Conservation (phyloP, 2,329 filamentous ascomycete species). For the Periconia sp. region DNA sequence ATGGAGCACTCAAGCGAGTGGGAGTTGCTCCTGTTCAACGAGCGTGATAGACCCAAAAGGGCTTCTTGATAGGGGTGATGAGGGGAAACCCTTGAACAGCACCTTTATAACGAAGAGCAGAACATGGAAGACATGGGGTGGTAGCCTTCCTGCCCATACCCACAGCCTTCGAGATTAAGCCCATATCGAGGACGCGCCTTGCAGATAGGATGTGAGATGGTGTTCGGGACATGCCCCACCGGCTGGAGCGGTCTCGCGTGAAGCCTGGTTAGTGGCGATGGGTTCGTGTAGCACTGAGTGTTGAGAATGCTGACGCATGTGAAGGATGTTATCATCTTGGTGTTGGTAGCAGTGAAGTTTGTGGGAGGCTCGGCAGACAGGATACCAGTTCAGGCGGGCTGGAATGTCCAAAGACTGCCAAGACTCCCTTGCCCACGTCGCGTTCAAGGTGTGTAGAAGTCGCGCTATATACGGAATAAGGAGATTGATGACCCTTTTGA, state of each 20-base stretch:
- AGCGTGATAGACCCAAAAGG: conserved; percentile 17
- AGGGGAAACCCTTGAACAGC: conserved; percentile 15
- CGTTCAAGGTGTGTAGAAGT: conserved; percentile 13
- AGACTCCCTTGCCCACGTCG: conserved; percentile 17
- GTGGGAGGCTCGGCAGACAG: conserved; percentile 20
- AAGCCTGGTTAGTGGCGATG: conserved; percentile 20
- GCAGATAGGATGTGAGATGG: conserved; percentile 33
- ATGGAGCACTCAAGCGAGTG: conserved; percentile 38
- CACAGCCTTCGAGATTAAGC: conserved; percentile 31
- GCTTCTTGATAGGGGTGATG: conserved; percentile 15
- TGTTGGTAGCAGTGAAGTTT: conserved; percentile 15
- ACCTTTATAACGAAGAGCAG: conserved; percentile 29
- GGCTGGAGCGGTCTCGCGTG: conserved; percentile 29
- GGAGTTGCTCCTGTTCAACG: conserved; percentile 30
- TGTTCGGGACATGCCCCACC: conserved; percentile 24
- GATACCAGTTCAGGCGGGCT: conserved; percentile 20
- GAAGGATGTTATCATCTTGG: conserved; percentile 22
- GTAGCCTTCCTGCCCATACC: conserved; percentile 15
- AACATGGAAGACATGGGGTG: conserved; percentile 11
- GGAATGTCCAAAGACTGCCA: conserved; percentile 29
- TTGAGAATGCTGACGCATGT: conserved; percentile 25
- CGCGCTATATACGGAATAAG: conserved; percentile 4
- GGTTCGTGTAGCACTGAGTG: conserved; percentile 29
- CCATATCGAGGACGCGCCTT: conserved; percentile 38
- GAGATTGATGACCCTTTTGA: not conserved